Base-by-base conservation (phyloP, 768 basidiomycete genomes). In the Lentinus brumalis region DNA sequence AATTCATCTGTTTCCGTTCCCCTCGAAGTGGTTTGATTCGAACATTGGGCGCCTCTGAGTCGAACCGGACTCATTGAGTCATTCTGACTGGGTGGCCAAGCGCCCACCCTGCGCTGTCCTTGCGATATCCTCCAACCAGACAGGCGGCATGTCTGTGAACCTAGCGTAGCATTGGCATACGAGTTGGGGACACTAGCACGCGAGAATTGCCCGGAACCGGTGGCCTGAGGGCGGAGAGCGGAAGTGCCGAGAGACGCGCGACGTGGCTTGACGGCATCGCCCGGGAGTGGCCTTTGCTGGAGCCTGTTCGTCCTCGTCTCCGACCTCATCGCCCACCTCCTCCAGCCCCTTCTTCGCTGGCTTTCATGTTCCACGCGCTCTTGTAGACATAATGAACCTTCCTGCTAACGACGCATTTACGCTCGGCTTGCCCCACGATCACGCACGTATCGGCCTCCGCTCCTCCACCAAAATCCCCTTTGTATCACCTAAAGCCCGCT, bases 391-490 rank as follows among this genome's bases (percentile, higher is more conserved):
- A 42, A 60, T 58, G 63, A 61, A 53, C n/a, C 56, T 65, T 26
- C 61, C 67, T 50, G 67, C 67, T 14, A 68, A 68, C 61, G 67
- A 68, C 63, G 67, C 65, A 6, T 68, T 68, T 52, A 66, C 65
- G 32, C 62, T 68, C 32, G 65, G 65, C 29, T 54, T 66, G 35
- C 60, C 54, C 30, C 65, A 68, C 65, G 63, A 66, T 51, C 60
- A 53, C 42, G 38, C 58, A 39, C 57, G 60, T 31, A 56, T 68
- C 52, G 59, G 52, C 46, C 61, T 67, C 42, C 67, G 62, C 57
- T 64, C 67, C 16, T 66, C 66, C 30, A 49, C 67, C 26, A 68
- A 68, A 57, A 61, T 68, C 32, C 59, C 67, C 30, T 68, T 68
- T 54, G 63, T 64, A 35, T 57, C 66, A 39, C 29, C 53, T 5